Evolutionary conservation across 2,329 filamentous ascomycete genomes (phyloP).

Genomic region (Remersonia thermophila): DNA sequence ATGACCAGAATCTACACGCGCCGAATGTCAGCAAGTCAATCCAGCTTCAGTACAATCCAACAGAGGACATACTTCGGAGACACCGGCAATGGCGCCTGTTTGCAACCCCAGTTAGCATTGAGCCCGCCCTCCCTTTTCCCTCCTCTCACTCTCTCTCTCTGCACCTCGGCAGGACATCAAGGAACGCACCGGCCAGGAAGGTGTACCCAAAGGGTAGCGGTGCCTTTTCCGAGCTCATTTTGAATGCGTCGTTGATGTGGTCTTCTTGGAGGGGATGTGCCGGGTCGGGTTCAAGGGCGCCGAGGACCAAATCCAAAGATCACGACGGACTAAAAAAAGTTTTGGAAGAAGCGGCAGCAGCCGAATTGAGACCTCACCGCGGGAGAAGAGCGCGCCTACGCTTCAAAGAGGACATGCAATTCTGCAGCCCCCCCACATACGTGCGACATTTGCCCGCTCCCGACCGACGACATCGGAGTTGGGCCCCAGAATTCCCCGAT

Average conservation of each 20-base stretch:
- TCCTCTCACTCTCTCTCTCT: no score
- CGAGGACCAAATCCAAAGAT: conserved; percentile 3
- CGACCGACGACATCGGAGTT: no score
- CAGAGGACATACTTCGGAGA: conserved; percentile 70
- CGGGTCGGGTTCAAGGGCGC: not conserved
- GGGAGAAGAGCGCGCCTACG: conserved; percentile 1
- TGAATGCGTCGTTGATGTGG: conserved; percentile 3
- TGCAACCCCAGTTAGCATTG: conserved; percentile 1
- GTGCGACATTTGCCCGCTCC: conserved; percentile 1
- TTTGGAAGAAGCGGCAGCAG: not conserved
- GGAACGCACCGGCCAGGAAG: conserved; percentile 16
- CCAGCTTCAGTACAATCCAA: conserved; percentile 9
- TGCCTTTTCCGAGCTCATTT: conserved; percentile 17
- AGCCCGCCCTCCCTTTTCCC: no score
- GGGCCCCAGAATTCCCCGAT: no score
- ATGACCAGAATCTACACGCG: conserved; percentile 69
- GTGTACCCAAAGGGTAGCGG: conserved; percentile 19
- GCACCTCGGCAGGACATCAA: no score
- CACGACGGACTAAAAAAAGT: conserved; percentile 3
- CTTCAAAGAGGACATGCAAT: not conserved
- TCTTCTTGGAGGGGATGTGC: not conserved
- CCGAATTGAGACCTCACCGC: not conserved
- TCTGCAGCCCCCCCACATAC: no score
- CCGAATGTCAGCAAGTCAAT: conserved; percentile 16
- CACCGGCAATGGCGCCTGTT: conserved; percentile 81